A percentile compares a stretch with the other conserved stretches of the same genome.
Evolutionary conservation across 169 alveolate species (phyloP).

Genomic region (Cyclospora cayetanensis): DNA sequence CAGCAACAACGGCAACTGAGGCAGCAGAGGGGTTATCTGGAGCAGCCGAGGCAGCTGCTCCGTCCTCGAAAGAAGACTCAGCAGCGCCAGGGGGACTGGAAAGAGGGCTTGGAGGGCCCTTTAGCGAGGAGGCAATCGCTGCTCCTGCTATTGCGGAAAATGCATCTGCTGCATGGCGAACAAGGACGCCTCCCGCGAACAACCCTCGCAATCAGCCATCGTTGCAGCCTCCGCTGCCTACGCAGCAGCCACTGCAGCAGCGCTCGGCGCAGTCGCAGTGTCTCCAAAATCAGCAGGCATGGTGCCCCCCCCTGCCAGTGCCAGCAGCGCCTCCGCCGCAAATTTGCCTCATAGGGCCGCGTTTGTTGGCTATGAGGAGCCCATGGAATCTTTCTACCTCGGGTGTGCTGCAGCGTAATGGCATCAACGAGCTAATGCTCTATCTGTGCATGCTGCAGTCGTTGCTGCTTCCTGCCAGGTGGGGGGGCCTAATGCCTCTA

Average conservation of each 20-base stretch:
- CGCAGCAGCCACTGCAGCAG: background rate
- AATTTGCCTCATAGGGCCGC: constrained; percentile 35
- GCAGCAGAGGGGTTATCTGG: background rate
- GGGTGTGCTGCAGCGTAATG: constrained; percentile 53
- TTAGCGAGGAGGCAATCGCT: background rate
- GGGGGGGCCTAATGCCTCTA: constrained; percentile 23
- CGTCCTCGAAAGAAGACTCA: background rate
- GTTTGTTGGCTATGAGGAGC: constrained; percentile 61
- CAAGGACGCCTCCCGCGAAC: background rate
- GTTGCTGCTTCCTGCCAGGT: constrained; percentile 48
- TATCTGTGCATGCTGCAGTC: constrained; percentile 50
- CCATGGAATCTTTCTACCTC: constrained; percentile 63
- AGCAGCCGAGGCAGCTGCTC: background rate
- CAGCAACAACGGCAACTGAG: constrained; percentile 25
- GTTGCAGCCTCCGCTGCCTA: background rate
- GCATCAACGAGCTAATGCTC: constrained; percentile 17
- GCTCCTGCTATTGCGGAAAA: background rate
- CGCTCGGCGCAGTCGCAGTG: background rate
- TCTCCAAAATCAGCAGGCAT: background rate
- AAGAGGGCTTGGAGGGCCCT: background rate
- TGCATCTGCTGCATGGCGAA: background rate
- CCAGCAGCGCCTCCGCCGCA: constrained; percentile 52
- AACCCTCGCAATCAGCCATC: too few species aligned
- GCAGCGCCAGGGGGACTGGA: background rate
- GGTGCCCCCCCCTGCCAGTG: constrained; percentile 43